Base-by-base conservation (phyloP, 208 protist species). In the Crithidia sp. region DNA sequence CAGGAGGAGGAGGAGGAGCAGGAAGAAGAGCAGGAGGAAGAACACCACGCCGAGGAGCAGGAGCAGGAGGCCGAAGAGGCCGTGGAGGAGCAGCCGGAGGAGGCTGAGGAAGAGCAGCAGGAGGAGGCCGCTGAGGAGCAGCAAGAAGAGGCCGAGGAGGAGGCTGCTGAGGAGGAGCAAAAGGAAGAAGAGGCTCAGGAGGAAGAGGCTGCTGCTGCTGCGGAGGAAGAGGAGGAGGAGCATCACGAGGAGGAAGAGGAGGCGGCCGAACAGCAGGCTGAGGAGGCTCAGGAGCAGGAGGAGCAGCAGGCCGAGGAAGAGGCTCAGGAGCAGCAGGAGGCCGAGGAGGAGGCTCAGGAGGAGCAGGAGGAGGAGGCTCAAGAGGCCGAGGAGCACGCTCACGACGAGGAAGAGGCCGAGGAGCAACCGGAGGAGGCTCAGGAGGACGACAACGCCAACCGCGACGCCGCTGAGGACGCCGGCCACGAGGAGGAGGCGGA, bases 181-280 rank as follows among this genome's bases (percentile, higher is more conserved):
- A 67, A 76, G 28, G 28, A 37, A 6, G 72, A 73, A 2, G 63
- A 74, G 16, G 41, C 66, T 8, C 37, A 76, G 63, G 50, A 74
- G 7, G 44, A 58, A 2, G 43, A 64, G 60, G 36, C 13, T 49
- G 52, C 54, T 28, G 62, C 63, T n/a, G n/a, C 13, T 37, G 63
- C 64, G 47, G 54, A 68, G n/a, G 57, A 74, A 53, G 45, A 57
- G 43, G 14, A 74, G 13, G 70, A 68, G 14, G 65, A 64, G 9
- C 43, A 47, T 2, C n/a, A 50, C 2, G 59, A 70, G 40, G 41
- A 56, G 16, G 44, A 52, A 1, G n/a, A 40, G 6, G 16, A 71
- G 7, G 37, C 49, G 5, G 54, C 36, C 7, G 12, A 54, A 5
- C 39, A 40, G 8, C 8, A 67, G 10, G 60, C 50, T n/a, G 65